These are phyloP conservation scores for Flaveria brownii DNA, from an alignment of 129 eudicot genomes.

Conservation along the genomic window DNA sequence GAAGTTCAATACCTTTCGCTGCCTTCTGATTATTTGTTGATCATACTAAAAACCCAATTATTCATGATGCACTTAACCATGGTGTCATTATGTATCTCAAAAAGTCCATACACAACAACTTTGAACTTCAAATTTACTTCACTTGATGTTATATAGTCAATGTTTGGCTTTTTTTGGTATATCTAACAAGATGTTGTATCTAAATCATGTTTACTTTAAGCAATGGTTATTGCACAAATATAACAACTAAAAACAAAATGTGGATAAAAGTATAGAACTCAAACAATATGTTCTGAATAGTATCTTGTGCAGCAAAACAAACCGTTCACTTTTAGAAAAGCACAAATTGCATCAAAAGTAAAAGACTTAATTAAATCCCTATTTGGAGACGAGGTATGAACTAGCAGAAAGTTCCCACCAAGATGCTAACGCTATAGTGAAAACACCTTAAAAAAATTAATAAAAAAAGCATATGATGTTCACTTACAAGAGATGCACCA, in stretches of 20 bases:
- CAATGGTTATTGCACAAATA: background rate
- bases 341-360: background rate
- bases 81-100: no score
- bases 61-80: no score
- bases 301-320: background rate
- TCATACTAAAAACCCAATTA: background rate
- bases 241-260: background rate
- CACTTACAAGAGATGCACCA: constrained; percentile 82
- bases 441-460: background rate
- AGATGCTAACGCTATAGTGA: background rate
- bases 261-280: background rate
- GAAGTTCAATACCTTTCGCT: no score
- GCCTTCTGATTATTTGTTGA: no score
- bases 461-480: constrained; percentile 2
- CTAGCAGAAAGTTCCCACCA: background rate
- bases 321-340: background rate
- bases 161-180: background rate
- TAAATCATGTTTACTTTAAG: background rate
- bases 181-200: background rate
- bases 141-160: background rate
- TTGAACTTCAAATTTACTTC: no score
- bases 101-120: no score
- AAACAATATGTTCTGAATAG: background rate
- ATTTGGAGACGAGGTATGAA: background rate
- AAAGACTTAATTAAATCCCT: background rate